phyloP scores from a whole-genome alignment of 768 basidiomycete genomes.

The Aureoboletus auriporus region DNA sequence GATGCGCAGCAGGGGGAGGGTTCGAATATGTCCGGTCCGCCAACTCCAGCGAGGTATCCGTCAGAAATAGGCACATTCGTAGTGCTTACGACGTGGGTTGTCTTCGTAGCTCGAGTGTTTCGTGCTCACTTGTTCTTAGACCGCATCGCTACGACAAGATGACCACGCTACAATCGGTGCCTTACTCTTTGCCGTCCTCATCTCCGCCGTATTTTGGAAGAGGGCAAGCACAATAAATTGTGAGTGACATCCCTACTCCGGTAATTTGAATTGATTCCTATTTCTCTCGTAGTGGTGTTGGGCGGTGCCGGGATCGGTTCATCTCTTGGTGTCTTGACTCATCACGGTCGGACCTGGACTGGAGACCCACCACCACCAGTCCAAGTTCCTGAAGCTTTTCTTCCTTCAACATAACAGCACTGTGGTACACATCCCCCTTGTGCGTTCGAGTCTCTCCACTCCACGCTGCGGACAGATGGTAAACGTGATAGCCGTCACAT shows the following conservation, averaged over 20 bases:
- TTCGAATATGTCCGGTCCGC: slow-evolving; percentile 60
- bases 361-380: slow-evolving; percentile 48
- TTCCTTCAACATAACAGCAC: slow-evolving; percentile 8
- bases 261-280: not conserved
- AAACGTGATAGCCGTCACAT: too few species aligned
- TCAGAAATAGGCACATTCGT: slow-evolving; percentile 47
- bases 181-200: slow-evolving; percentile 57
- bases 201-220: slow-evolving; percentile 72
- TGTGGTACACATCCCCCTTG: too few species aligned
- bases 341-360: slow-evolving; percentile 49
- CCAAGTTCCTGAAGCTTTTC: slow-evolving; percentile 31
- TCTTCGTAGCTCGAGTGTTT: not conserved
- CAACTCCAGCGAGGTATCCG: slow-evolving; percentile 45
- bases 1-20: slow-evolving; percentile 46
- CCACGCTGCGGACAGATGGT: too few species aligned
- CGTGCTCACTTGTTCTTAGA: slow-evolving; percentile 35
- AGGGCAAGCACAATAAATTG: slow-evolving; percentile 58
- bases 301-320: slow-evolving; percentile 71
- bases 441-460: too few species aligned
- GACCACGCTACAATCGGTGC: slow-evolving; percentile 77
- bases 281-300: slow-evolving; percentile 49
- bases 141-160: slow-evolving; percentile 54
- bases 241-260: slow-evolving; percentile 30
- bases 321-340: slow-evolving; percentile 53
- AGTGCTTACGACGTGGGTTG: slow-evolving; percentile 55